phyloP scores from a whole-genome alignment of 805 yeast species.

The Wickerhamomyces bisporus region DNA sequence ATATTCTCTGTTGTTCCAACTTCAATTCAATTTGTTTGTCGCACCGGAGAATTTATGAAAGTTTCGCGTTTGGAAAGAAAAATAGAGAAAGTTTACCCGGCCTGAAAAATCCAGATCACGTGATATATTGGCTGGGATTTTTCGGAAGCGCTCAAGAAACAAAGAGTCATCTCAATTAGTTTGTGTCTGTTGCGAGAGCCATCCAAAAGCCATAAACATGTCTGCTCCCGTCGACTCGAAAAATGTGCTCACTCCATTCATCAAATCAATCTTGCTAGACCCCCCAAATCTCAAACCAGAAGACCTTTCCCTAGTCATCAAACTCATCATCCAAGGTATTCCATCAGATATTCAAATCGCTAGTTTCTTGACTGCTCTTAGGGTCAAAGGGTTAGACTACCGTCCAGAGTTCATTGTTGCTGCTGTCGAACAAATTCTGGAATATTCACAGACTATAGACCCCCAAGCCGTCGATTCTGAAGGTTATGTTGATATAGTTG shows the following conservation, averaged over 20 bases:
- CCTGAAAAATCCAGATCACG: neutral
- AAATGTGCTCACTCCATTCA: constrained; percentile 43
- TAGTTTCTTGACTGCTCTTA: constrained; percentile 73
- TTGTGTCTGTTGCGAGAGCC: too few species aligned
- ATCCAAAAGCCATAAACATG: too few species aligned
- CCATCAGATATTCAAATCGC: constrained; percentile 69
- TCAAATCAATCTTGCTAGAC: constrained; percentile 54
- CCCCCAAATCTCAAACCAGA: constrained; percentile 60
- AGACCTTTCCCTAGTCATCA: constrained; percentile 62
- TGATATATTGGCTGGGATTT: neutral
- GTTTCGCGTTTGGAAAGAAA: too few species aligned
- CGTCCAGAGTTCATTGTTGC: constrained; percentile 78
- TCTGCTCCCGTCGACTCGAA: neutral
- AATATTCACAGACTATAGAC: constrained; percentile 54
- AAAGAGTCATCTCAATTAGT: too few species aligned
- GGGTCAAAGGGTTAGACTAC: constrained; percentile 72
- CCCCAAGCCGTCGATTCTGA: constrained; percentile 36
- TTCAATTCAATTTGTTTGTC: too few species aligned
- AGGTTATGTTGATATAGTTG: constrained; percentile 84
- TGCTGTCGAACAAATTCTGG: constrained; percentile 72
- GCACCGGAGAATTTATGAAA: too few species aligned
- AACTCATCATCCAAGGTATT: constrained; percentile 52
- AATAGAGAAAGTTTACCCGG: too few species aligned
- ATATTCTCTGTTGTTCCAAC: too few species aligned
- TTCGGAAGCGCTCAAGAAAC: too few species aligned